A percentile compares a stretch with the other conserved stretches of the same genome.
Conservation (phyloP, 768 basidiomycete species). For the Termitomyces sp. region DNA sequence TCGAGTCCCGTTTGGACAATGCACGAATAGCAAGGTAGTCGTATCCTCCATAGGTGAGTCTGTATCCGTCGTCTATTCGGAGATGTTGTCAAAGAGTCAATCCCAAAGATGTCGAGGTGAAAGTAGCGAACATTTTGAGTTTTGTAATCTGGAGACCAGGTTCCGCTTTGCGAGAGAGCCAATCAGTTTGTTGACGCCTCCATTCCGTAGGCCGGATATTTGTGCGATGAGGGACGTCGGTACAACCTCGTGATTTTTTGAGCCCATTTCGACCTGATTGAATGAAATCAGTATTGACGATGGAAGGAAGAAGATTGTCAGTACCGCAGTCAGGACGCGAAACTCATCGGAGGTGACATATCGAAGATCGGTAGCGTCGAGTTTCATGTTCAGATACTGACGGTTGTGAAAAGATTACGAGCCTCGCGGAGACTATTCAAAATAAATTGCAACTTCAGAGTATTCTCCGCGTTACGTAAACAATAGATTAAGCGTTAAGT, state of each 20-base stretch:
- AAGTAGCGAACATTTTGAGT: slow-evolving; percentile 70
- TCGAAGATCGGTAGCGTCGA: slow-evolving; percentile 91
- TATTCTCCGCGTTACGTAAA: slow-evolving; percentile 4
- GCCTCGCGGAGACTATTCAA: not conserved
- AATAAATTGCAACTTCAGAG: not conserved
- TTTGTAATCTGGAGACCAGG: slow-evolving; percentile 84
- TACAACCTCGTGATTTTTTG: slow-evolving; percentile 96
- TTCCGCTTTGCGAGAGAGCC: slow-evolving; percentile 90
- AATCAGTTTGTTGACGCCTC: slow-evolving; percentile 90
- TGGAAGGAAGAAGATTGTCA: slow-evolving; percentile 6
- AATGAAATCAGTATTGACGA: slow-evolving; percentile 1
- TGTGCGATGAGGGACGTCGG: slow-evolving; percentile 86
- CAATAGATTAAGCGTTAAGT: not conserved
- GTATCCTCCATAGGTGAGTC: slow-evolving; percentile 97
- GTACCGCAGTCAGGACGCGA: slow-evolving; percentile 89
- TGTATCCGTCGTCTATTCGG: slow-evolving; percentile 88
- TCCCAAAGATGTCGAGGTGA: not conserved
- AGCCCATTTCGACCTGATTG: slow-evolving; percentile 89
- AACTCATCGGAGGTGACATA: slow-evolving; percentile 93
- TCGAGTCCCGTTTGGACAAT: slow-evolving; percentile 81
- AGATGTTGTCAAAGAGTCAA: not conserved
- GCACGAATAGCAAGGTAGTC: slow-evolving; percentile 94
- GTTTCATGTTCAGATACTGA: slow-evolving; percentile 60
- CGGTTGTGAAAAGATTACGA: not conserved
- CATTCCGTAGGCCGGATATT: slow-evolving; percentile 87